A percentile compares a stretch with the other conserved stretches of the same genome.
These are phyloP conservation scores for Cotoneaster glaucophyllus DNA, from an alignment of 306 rosid genomes.

Conservation along the genomic window DNA sequence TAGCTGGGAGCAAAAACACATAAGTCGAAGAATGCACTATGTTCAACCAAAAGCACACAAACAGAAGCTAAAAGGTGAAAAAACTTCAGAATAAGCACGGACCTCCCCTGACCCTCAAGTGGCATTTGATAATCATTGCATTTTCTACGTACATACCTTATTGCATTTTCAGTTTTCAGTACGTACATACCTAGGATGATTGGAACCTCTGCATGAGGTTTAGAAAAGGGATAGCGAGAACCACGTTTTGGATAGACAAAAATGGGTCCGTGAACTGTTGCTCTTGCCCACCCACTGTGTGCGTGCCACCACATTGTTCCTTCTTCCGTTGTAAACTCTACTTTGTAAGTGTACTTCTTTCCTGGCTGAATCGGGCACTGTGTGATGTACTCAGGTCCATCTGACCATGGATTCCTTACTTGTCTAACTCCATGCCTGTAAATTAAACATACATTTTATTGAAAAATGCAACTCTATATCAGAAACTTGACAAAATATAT, in stretches of 20 bases:
- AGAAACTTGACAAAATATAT: no score
- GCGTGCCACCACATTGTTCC: constrained; percentile 62
- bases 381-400: constrained; percentile 53
- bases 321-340: constrained; percentile 40
- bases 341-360: constrained; percentile 26
- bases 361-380: constrained; percentile 51
- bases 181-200: constrained; percentile 36
- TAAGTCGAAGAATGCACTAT: no score
- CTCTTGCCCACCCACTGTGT: constrained; percentile 37
- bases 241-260: constrained; percentile 27
- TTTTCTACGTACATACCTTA: no score
- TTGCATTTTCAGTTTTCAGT: no score
- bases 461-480: no score
- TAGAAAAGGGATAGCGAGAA: constrained; percentile 33
- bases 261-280: constrained; percentile 48
- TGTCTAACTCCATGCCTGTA: constrained; percentile 58
- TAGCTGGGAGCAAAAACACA: no score
- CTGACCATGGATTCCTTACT: constrained; percentile 56
- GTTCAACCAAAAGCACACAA: no score
- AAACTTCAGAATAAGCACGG: no score
- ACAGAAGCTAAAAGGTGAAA: no score
- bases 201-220: constrained; percentile 31
- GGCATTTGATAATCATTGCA: no score
- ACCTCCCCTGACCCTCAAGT: no score
- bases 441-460: not conserved